phyloP scores from a whole-genome alignment of 2,329 filamentous ascomycete species.

The Delphinella strobiligena region DNA sequence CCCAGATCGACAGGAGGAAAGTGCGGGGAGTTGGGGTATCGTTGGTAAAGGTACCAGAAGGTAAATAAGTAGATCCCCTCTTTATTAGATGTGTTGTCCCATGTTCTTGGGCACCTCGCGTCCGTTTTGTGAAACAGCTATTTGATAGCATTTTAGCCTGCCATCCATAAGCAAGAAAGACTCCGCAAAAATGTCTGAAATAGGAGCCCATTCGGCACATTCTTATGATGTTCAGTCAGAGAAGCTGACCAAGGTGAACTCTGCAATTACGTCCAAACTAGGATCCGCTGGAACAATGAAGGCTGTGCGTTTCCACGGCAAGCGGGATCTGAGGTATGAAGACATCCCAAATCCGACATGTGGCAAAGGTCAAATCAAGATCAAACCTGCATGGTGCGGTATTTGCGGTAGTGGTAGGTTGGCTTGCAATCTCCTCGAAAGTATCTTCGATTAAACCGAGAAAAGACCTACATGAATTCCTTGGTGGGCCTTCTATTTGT shows the following conservation, averaged over 20 bases:
- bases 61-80: too few species aligned
- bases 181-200: neutral
- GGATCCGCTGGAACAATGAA: conserved; percentile 17
- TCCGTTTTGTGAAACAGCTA: too few species aligned
- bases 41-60: too few species aligned
- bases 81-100: too few species aligned
- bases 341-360: conserved; percentile 21
- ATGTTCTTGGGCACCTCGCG: too few species aligned
- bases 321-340: conserved; percentile 23
- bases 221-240: neutral
- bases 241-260: conserved; percentile 3
- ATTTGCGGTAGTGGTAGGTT: conserved; percentile 17
- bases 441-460: neutral
- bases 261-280: neutral
- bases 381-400: conserved; percentile 25
- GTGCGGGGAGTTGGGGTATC: conserved; percentile 6
- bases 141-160: too few species aligned
- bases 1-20: conserved; percentile 3
- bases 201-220: neutral
- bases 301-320: conserved; percentile 26
- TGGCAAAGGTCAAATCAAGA: conserved; percentile 23
- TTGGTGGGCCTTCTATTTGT: conserved; percentile 26
- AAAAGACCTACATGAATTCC: conserved; percentile 21
- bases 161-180: too few species aligned
- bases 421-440: too few species aligned